A percentile compares a stretch with the other conserved stretches of the same genome.
These are phyloP conservation scores for Cyberlindnera meyerae DNA, from an alignment of 805 yeast species.

Conservation along the genomic window DNA sequence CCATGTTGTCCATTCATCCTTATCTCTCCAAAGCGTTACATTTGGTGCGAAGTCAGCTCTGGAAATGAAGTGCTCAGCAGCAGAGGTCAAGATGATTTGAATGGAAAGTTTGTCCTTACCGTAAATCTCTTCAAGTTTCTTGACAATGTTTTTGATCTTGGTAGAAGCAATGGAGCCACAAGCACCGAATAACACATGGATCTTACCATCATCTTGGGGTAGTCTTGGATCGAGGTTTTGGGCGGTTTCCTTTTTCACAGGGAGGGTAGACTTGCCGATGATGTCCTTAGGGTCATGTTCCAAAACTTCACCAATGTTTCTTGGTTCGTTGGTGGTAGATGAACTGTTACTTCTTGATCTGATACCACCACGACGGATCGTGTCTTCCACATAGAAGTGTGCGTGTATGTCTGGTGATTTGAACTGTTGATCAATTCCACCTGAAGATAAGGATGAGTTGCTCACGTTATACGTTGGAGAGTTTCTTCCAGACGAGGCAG, in stretches of 20 bases:
- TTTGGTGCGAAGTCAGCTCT: slow-evolving; percentile 49
- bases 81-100: slow-evolving; percentile 78
- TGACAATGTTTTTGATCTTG: slow-evolving; percentile 73
- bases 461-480: slow-evolving; percentile 15
- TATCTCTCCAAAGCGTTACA: slow-evolving; percentile 86
- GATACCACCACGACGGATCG: slow-evolving; percentile 45
- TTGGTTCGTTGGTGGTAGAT: slow-evolving; percentile 17
- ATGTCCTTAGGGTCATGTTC: slow-evolving; percentile 5
- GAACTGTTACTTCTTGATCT: slow-evolving; percentile 29
- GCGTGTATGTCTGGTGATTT: slow-evolving; percentile 56
- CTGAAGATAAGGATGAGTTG: slow-evolving; percentile 21
- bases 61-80: slow-evolving; percentile 75
- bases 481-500: slow-evolving; percentile 1
- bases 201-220: slow-evolving; percentile 80
- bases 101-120: slow-evolving; percentile 72
- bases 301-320: slow-evolving; percentile 10
- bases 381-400: slow-evolving; percentile 68
- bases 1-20: slow-evolving; percentile 94
- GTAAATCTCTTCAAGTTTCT: slow-evolving; percentile 74
- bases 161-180: slow-evolving; percentile 86
- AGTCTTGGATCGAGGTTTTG: slow-evolving; percentile 57
- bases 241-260: slow-evolving; percentile 33
- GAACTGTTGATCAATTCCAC: slow-evolving; percentile 6
- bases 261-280: not conserved
- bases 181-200: slow-evolving; percentile 80